Conservation (phyloP, 1,284 basidiomycete species). For the Boletellus deceptivus region DNA sequence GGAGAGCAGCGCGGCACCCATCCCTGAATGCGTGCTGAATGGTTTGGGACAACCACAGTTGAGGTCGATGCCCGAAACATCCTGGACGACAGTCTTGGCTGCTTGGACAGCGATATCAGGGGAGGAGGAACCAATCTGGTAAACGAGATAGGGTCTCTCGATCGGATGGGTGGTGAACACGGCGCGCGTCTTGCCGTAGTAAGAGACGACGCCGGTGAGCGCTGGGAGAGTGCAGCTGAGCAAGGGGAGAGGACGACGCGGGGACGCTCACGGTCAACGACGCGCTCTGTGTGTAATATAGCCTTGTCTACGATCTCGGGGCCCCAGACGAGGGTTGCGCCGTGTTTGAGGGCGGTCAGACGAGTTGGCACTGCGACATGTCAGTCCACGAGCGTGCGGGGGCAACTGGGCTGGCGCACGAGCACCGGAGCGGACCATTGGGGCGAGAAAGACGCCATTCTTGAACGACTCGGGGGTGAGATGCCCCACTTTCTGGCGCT, state of each 20-base stretch:
- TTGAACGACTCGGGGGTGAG: slow-evolving; percentile 68
- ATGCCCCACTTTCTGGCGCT: slow-evolving; percentile 54
- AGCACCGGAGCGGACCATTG: slow-evolving; percentile 93
- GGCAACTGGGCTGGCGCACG: slow-evolving; percentile 49
- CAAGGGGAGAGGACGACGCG: neutral
- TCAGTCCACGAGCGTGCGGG: neutral
- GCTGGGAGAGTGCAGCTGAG: slow-evolving; percentile 46
- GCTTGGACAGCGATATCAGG: slow-evolving; percentile 91
- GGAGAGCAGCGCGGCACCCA: slow-evolving; percentile 94
- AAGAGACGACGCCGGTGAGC: slow-evolving; percentile 86
- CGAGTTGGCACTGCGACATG: slow-evolving; percentile 69
- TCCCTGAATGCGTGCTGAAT: slow-evolving; percentile 92
- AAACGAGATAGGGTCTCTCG: slow-evolving; percentile 89
- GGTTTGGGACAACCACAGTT: slow-evolving; percentile 97
- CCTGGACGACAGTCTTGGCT: slow-evolving; percentile 81
- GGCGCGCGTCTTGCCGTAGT: slow-evolving; percentile 75
- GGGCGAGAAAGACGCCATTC: slow-evolving; percentile 85
- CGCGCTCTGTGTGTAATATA: slow-evolving; percentile 81
- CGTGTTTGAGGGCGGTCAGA: slow-evolving; percentile 87
- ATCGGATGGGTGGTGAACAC: slow-evolving; percentile 94
- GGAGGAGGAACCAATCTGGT: slow-evolving; percentile 90
- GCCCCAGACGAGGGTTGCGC: slow-evolving; percentile 94
- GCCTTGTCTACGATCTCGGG: slow-evolving; percentile 98
- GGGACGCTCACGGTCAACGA: slow-evolving; percentile 72
- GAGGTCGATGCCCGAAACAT: slow-evolving; percentile 92